Percentiles rank a stretch among this genome's conserved stretches.
Evolutionary conservation across 1,284 basidiomycete species (phyloP).

Genomic region (Ustilago shanxiensis): DNA sequence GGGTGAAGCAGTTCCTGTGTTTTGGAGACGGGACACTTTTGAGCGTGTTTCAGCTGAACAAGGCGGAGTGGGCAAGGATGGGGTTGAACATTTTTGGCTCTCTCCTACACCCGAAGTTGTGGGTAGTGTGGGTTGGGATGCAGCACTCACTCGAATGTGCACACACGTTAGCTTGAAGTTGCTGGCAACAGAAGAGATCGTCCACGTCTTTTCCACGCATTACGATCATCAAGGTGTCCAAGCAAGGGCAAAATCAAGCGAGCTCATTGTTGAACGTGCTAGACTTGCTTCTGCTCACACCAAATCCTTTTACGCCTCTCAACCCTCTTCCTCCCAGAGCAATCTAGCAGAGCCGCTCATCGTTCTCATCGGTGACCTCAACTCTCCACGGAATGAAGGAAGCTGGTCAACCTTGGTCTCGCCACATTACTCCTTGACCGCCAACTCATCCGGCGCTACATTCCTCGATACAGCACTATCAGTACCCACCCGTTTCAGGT

Average conservation of each 20-base stretch:
- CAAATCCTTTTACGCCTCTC: not conserved
- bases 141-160: conserved; percentile 57
- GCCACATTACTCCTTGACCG: conserved; percentile 34
- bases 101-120: conserved; percentile 32
- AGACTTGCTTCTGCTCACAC: conserved; percentile 26
- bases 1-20: conserved; percentile 59
- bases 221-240: conserved; percentile 58
- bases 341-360: conserved; percentile 38
- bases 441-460: conserved; percentile 24
- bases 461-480: conserved; percentile 53
- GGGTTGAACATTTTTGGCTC: conserved; percentile 61
- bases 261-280: conserved; percentile 48
- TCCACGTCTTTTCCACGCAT: conserved; percentile 60
- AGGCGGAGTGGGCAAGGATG: conserved; percentile 50
- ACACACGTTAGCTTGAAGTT: conserved; percentile 53
- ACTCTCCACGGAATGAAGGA: conserved; percentile 52
- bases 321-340: not conserved
- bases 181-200: conserved; percentile 31
- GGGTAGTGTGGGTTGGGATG: conserved; percentile 60
- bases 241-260: conserved; percentile 40
- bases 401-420: conserved; percentile 52
- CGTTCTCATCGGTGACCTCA: conserved; percentile 57
- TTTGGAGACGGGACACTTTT: conserved; percentile 48
- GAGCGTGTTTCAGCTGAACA: conserved; percentile 17
- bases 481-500: conserved; percentile 27